Percentiles rank a stretch among this genome's conserved stretches.
Evolutionary conservation across 2,329 filamentous ascomycete genomes (phyloP).

Genomic region (Cladophialophora psammophila): DNA sequence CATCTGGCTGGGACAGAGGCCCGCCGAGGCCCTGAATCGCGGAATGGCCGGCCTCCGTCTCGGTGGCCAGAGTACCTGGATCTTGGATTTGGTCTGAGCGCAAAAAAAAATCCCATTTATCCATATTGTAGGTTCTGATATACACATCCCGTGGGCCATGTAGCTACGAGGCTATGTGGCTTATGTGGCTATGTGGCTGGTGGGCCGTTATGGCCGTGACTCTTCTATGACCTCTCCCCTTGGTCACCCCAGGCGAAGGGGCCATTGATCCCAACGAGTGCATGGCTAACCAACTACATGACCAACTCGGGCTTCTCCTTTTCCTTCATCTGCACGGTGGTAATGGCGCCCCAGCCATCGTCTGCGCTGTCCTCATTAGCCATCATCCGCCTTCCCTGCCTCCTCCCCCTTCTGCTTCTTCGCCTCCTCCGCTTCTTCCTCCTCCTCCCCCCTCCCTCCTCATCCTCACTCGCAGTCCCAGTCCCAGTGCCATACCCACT

Average conservation of each 20-base stretch:
- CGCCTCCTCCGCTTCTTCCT: constrained; percentile 10
- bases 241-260: no score
- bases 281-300: neutral
- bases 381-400: neutral
- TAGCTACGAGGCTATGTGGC: no score
- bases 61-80: constrained; percentile 29
- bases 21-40: constrained; percentile 28
- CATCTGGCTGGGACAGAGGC: constrained; percentile 53
- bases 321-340: constrained; percentile 2
- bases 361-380: neutral
- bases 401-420: neutral
- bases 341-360: neutral
- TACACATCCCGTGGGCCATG: no score
- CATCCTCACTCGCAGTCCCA: neutral
- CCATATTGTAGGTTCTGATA: no score
- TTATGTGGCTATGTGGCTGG: no score
- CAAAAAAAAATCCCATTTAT: neutral
- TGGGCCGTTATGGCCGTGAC: no score
- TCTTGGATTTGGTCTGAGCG: constrained; percentile 32
- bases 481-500: neutral
- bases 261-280: no score
- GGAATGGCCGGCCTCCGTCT: constrained; percentile 14
- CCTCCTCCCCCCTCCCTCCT: constrained; percentile 7
- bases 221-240: no score
- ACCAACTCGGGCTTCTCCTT: constrained; percentile 27